Percentiles rank a stretch among this genome's conserved stretches.
These are phyloP conservation scores for Suillus decipiens DNA, from an alignment of 768 basidiomycete genomes.

Conservation along the genomic window DNA sequence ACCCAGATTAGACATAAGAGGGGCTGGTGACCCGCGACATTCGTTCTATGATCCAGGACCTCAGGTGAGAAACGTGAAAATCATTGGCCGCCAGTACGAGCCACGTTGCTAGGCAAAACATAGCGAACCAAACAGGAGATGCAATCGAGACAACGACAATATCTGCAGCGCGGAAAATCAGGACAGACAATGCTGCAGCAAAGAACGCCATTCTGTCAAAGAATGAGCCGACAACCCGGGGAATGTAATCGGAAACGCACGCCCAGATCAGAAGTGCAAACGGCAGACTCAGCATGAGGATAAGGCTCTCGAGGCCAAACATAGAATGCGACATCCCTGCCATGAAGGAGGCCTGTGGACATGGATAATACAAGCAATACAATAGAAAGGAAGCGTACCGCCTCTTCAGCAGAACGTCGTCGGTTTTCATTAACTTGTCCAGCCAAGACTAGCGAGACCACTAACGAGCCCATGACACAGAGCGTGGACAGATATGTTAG, in stretches of 20 bases:
- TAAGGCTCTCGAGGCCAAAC: conserved; percentile 18
- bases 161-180: not conserved
- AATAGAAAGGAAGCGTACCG: conserved; percentile 2
- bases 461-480: conserved; percentile 8
- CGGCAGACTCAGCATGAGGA: conserved; percentile 34
- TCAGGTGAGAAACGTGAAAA: not conserved
- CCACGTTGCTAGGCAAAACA: not conserved
- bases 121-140: not conserved
- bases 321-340: not conserved
- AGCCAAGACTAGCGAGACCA: conserved; percentile 12
- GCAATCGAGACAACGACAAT: not conserved
- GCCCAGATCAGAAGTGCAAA: conserved; percentile 35
- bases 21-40: not conserved
- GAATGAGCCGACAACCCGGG: not conserved
- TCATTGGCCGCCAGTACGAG: not conserved
- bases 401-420: conserved; percentile 10
- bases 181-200: not conserved
- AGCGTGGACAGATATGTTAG: conserved; percentile 11
- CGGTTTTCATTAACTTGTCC: conserved; percentile 34
- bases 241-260: conserved; percentile 17
- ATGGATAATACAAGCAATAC: not conserved
- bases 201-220: not conserved
- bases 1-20: not conserved
- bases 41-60: conserved; percentile 3
- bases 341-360: conserved; percentile 9